phyloP scores from a whole-genome alignment of 2,329 filamentous ascomycete genomes.

The Lachnellula occidentalis region DNA sequence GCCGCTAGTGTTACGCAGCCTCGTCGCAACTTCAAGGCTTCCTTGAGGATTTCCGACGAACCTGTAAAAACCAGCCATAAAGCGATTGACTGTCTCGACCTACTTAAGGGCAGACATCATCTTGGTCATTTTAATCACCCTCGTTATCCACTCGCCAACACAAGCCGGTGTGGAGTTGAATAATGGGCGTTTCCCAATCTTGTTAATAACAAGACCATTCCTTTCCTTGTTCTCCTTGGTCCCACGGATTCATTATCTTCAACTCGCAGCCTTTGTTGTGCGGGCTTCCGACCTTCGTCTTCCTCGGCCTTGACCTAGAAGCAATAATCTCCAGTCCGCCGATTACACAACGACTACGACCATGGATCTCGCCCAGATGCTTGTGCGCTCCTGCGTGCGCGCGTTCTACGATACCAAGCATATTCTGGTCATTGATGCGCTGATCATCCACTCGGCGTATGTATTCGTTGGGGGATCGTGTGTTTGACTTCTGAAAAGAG shows the following conservation, averaged over 20 bases:
- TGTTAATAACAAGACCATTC: not conserved
- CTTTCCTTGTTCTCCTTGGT: constrained; percentile 3
- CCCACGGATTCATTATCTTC: constrained; percentile 5
- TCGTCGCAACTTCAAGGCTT: constrained; percentile 3
- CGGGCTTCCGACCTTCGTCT: not conserved
- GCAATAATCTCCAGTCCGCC: not conserved
- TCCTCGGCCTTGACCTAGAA: not conserved
- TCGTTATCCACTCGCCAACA: constrained; percentile 10
- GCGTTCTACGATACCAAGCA: constrained; percentile 84
- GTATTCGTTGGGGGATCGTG: constrained; percentile 26
- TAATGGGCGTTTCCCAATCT: constrained; percentile 15
- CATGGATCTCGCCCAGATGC: constrained; percentile 66
- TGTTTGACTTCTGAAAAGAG: constrained; percentile 7
- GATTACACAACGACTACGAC: constrained; percentile 14
- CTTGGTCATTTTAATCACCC: not conserved
- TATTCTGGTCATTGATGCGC: constrained; percentile 75
- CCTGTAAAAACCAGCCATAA: not conserved
- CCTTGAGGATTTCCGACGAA: not conserved
- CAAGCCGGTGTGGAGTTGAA: constrained; percentile 15
- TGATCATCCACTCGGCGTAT: constrained; percentile 67
- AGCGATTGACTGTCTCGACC: not conserved
- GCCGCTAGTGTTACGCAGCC: constrained; percentile 3
- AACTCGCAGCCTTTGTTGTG: constrained; percentile 2
- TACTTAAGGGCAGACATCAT: not conserved
- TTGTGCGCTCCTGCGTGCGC: constrained; percentile 80